phyloP scores from a whole-genome alignment of 352 stramenopile species.

The Globisporangium barbulae region DNA sequence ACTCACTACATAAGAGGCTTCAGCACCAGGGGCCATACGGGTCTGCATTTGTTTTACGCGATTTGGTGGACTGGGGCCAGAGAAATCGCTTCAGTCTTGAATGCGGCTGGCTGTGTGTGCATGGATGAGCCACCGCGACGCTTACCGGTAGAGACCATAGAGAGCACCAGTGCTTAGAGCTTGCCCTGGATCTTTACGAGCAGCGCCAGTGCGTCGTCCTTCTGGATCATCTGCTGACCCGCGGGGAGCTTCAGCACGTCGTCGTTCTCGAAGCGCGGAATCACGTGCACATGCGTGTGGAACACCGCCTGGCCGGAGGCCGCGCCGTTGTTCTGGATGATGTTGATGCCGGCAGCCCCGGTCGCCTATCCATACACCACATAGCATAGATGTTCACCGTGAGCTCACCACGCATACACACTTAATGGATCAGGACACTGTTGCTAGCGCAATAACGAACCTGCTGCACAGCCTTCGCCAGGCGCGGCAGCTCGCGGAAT shows the following conservation, averaged over 20 bases:
- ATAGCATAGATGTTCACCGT: not conserved
- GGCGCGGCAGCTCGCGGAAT: slow-evolving; percentile 71
- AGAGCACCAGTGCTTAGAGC: slow-evolving; percentile 24
- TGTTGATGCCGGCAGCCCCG: slow-evolving; percentile 64
- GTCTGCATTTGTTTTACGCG: too few species aligned
- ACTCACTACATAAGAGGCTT: not conserved
- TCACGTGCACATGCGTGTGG: slow-evolving; percentile 80
- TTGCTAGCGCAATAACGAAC: slow-evolving; percentile 11
- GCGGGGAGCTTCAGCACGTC: slow-evolving; percentile 51
- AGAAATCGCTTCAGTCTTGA: too few species aligned
- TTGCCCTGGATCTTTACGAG: slow-evolving; percentile 77
- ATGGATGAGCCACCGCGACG: too few species aligned
- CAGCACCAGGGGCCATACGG: too few species aligned
- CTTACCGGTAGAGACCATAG: too few species aligned
- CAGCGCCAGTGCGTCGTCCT: slow-evolving; percentile 55
- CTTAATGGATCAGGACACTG: not conserved
- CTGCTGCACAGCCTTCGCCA: slow-evolving; percentile 71
- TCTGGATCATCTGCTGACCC: slow-evolving; percentile 54
- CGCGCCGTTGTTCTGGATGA: slow-evolving; percentile 81
- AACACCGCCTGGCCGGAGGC: slow-evolving; percentile 70
- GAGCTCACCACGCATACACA: not conserved
- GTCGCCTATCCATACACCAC: slow-evolving; percentile 33
- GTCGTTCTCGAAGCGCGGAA: slow-evolving; percentile 68
- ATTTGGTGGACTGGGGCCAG: too few species aligned
- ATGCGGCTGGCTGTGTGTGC: too few species aligned